Evolutionary conservation across 2,329 filamentous ascomycete genomes (phyloP).

Genomic region (Apiospora marii): DNA sequence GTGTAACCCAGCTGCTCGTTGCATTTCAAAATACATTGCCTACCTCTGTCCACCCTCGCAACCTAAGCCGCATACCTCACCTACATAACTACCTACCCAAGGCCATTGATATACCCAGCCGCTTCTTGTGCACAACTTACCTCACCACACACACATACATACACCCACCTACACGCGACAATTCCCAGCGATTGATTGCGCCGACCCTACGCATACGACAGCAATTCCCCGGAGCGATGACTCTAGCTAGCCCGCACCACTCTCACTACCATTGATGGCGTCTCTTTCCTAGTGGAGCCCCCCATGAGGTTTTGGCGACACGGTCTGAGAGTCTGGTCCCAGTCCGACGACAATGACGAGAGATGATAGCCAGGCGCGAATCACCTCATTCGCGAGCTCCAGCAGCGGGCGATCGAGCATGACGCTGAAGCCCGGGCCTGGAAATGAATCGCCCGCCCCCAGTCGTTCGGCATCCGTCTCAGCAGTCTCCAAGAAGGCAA

Average conservation of each 20-base stretch:
- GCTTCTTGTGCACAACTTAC: conserved; percentile 9
- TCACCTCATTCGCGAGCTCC: conserved; percentile 71
- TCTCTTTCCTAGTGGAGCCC: conserved; percentile 31
- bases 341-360: conserved; percentile 67
- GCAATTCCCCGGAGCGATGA: conserved; percentile 25
- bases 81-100: background rate
- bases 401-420: conserved; percentile 73
- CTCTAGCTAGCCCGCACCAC: conserved; percentile 18
- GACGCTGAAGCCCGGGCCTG: conserved; percentile 60
- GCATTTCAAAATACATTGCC: background rate
- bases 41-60: background rate
- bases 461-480: conserved; percentile 43
- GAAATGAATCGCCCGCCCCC: conserved; percentile 30
- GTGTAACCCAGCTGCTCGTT: conserved; percentile 6
- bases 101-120: background rate
- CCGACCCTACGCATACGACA: conserved; percentile 22
- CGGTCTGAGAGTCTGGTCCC: conserved; percentile 20
- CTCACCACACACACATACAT: background rate
- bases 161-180: background rate
- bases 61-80: background rate
- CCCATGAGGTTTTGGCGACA: conserved; percentile 22
- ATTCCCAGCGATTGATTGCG: conserved; percentile 12
- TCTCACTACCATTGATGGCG: conserved; percentile 28
- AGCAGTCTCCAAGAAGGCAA: conserved; percentile 44
- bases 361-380: conserved; percentile 69